Conservation (phyloP, 2,329 filamentous ascomycete species). For the Zymoseptoria ardabiliae region DNA sequence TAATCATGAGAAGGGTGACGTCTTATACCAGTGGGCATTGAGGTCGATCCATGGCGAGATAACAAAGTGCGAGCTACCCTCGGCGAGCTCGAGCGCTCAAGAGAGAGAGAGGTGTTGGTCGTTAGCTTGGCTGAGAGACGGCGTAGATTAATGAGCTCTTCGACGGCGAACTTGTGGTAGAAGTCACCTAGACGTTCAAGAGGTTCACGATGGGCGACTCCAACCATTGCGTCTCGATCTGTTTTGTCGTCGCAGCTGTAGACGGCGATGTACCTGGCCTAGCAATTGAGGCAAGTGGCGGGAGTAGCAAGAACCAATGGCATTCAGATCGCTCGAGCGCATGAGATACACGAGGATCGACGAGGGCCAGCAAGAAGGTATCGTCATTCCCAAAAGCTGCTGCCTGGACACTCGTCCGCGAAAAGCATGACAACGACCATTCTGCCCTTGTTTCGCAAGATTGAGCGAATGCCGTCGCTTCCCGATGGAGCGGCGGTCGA, state of each 20-base stretch:
- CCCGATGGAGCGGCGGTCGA: neutral
- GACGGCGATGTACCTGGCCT: neutral
- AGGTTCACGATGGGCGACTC: neutral
- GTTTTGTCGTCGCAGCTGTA: neutral
- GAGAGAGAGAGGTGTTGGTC: neutral
- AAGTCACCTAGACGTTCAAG: neutral
- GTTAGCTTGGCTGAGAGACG: neutral
- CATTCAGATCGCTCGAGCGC: neutral
- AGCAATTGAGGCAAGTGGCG: too few relatives aligned
- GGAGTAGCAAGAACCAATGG: neutral
- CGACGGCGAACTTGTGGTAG: neutral
- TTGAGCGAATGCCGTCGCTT: neutral
- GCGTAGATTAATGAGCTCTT: neutral
- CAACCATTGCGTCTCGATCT: neutral
- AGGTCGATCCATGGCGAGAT: neutral
- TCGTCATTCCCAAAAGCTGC: neutral
- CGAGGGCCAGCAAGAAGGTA: too few relatives aligned
- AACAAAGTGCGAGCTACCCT: neutral
- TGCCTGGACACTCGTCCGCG: neutral
- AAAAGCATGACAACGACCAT: neutral
- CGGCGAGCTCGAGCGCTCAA: too few relatives aligned
- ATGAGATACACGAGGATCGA: neutral
- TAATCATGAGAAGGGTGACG: neutral
- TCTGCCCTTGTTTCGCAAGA: neutral
- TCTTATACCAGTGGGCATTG: neutral